Conservation (phyloP, 345 rosid genomes). For the Draba incana region DNA sequence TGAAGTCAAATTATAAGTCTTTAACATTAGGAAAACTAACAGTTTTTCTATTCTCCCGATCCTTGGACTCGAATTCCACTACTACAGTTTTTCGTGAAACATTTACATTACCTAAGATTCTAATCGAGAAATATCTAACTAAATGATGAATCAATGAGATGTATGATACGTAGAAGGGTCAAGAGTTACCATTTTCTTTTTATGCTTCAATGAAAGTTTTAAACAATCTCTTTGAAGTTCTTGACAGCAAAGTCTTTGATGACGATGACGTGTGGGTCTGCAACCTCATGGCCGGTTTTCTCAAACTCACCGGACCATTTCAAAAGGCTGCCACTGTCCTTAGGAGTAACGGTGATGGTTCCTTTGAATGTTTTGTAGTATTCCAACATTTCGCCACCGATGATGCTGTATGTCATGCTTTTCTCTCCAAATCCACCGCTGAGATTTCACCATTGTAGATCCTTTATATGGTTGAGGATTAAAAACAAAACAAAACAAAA, state of each 20-base stretch:
- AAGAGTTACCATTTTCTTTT: too few species aligned
- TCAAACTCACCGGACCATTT: constrained; percentile 81
- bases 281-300: constrained; percentile 69
- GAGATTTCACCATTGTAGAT: constrained; percentile 69
- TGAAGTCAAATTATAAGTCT: too few species aligned
- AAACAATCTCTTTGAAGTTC: constrained; percentile 73
- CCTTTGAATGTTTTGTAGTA: constrained; percentile 77
- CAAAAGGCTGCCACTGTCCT: constrained; percentile 73
- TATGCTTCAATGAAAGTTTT: too few species aligned
- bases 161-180: too few species aligned
- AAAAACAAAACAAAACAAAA: neutral
- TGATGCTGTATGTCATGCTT: constrained; percentile 57
- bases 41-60: too few species aligned
- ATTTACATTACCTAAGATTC: too few species aligned
- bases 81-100: too few species aligned
- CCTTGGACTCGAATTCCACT: too few species aligned
- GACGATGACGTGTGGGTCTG: constrained; percentile 62
- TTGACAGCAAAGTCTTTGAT: constrained; percentile 75
- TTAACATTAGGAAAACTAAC: too few species aligned
- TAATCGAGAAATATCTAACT: too few species aligned
- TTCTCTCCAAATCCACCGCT: constrained; percentile 63
- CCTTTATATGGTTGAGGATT: constrained; percentile 41
- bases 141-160: too few species aligned
- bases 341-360: constrained; percentile 54
- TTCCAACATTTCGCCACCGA: constrained; percentile 77